Percentiles rank a stretch among this genome's conserved stretches.
These are phyloP conservation scores for Dioszegia aurantiaca DNA, from an alignment of 768 basidiomycete genomes.

Conservation along the genomic window DNA sequence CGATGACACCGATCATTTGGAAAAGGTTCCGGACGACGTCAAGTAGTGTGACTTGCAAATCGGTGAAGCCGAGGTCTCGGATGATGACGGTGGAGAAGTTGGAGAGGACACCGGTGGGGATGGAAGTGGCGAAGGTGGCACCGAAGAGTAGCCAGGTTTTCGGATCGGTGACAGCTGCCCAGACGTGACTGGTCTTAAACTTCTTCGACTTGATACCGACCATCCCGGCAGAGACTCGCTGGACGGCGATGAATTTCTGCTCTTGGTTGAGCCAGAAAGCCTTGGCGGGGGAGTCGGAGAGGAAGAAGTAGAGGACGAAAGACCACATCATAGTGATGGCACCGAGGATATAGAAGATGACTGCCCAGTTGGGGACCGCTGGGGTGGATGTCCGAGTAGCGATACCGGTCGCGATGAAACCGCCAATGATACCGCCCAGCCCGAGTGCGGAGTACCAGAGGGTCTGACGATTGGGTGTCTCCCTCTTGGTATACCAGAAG, in stretches of 20 bases:
- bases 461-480: slow-evolving; percentile 47
- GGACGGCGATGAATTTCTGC: slow-evolving; percentile 52
- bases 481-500: slow-evolving; percentile 48
- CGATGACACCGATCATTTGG: slow-evolving; percentile 32
- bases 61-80: slow-evolving; percentile 35
- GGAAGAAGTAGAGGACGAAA: slow-evolving; percentile 46
- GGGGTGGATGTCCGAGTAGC: slow-evolving; percentile 25
- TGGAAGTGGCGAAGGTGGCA: slow-evolving; percentile 46
- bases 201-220: slow-evolving; percentile 52
- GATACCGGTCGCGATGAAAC: slow-evolving; percentile 44
- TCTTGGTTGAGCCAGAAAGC: slow-evolving; percentile 49
- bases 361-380: slow-evolving; percentile 44
- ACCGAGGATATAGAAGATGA: slow-evolving; percentile 50
- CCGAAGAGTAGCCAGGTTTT: slow-evolving; percentile 26
- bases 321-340: slow-evolving; percentile 50
- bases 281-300: slow-evolving; percentile 53
- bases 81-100: slow-evolving; percentile 42
- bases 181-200: slow-evolving; percentile 53
- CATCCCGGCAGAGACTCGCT: slow-evolving; percentile 51
- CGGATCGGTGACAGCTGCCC: slow-evolving; percentile 49
- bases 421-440: slow-evolving; percentile 43
- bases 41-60: slow-evolving; percentile 39
- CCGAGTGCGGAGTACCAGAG: slow-evolving; percentile 46
- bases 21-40: slow-evolving; percentile 34
- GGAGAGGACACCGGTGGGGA: slow-evolving; percentile 49